These are phyloP conservation scores for Podospora comata DNA, from an alignment of 495 filamentous ascomycete genomes.

Conservation along the genomic window DNA sequence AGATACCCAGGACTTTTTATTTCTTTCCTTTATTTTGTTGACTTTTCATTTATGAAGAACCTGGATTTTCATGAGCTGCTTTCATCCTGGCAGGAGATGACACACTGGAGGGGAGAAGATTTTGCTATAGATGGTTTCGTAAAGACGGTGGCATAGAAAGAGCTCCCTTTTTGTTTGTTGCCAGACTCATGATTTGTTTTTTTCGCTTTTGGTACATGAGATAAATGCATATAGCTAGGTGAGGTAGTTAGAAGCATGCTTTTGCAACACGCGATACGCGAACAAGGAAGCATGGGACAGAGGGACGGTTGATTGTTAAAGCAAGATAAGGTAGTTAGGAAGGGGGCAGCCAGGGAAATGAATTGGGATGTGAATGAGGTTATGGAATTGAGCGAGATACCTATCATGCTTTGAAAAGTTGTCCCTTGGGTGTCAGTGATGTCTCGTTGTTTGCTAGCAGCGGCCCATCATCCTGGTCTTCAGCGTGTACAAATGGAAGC, in stretches of 20 bases:
- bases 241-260: not conserved
- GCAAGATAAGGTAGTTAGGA: not conserved
- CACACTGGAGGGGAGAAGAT: not conserved
- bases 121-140: not conserved
- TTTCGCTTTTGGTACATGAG: not conserved
- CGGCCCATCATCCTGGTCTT: too few species aligned
- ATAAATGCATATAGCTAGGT: not conserved
- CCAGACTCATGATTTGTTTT: not conserved
- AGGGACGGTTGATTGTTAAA: not conserved
- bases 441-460: too few species aligned
- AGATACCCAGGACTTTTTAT: not conserved
- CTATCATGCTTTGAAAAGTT: not conserved
- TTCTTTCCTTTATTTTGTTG: not conserved
- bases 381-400: not conserved
- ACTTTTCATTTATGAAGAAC: not conserved
- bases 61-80: not conserved
- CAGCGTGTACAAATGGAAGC: not conserved
- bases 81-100: not conserved
- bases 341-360: too few species aligned
- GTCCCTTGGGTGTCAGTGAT: not conserved
- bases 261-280: not conserved
- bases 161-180: not conserved
- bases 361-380: not conserved
- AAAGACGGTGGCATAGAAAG: not conserved
- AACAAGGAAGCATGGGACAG: not conserved